Conservation (phyloP, 495 filamentous ascomycete species). For the Penicillium chermesinum region DNA sequence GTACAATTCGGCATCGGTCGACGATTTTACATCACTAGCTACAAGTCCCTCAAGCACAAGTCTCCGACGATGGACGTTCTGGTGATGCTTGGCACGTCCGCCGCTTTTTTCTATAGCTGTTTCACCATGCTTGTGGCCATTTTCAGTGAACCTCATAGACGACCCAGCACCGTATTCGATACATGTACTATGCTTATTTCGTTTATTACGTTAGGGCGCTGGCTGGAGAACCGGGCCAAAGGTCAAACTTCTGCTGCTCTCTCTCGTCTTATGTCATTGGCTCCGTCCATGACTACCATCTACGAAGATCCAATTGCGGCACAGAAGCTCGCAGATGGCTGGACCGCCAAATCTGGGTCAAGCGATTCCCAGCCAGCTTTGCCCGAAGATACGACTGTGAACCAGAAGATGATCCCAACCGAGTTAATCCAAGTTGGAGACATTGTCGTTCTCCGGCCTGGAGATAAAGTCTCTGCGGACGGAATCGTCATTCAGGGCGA, state of each 20-base stretch:
- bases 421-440: slow-evolving; percentile 94
- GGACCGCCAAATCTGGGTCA: slow-evolving; percentile 36
- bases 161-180: slow-evolving; percentile 87
- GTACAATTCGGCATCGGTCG: slow-evolving; percentile 95
- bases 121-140: slow-evolving; percentile 83
- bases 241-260: slow-evolving; percentile 94
- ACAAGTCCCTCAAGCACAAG: slow-evolving; percentile 79
- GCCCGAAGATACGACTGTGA: slow-evolving; percentile 52
- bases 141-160: slow-evolving; percentile 59
- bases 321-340: slow-evolving; percentile 79
- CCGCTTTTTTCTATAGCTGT: slow-evolving; percentile 96
- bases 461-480: slow-evolving; percentile 95
- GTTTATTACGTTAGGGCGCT: slow-evolving; percentile 88
- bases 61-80: slow-evolving; percentile 98
- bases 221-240: slow-evolving; percentile 91
- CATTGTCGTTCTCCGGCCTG: slow-evolving; percentile 85
- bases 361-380: slow-evolving; percentile 41
- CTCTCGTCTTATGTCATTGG: slow-evolving; percentile 90
- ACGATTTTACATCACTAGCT: slow-evolving; percentile 89
- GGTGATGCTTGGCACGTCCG: slow-evolving; percentile 87
- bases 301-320: slow-evolving; percentile 96
- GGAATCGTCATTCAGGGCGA: slow-evolving; percentile 82
- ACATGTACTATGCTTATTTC: slow-evolving; percentile 99
- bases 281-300: slow-evolving; percentile 95
- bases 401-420: slow-evolving; percentile 81